Conservation (phyloP, 768 basidiomycete species). For the Boletus pseudopeckii region DNA sequence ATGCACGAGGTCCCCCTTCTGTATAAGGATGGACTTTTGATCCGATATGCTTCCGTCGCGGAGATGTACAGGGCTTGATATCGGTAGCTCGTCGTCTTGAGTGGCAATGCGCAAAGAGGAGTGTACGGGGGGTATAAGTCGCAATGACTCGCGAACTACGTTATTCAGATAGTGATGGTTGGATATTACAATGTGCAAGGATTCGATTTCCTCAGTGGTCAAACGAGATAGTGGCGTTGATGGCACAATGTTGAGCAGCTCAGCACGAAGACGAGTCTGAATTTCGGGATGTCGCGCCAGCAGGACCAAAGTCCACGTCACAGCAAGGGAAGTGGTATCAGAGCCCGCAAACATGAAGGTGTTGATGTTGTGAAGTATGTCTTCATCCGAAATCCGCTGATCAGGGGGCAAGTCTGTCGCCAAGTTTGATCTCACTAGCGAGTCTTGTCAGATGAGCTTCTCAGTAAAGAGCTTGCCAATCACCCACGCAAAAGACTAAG, state of each 20-base stretch:
- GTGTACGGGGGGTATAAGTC: conserved; percentile 79
- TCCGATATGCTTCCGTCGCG: conserved; percentile 45
- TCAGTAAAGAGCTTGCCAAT: not conserved
- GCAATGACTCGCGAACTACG: conserved; percentile 69
- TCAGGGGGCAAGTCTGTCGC: conserved; percentile 65
- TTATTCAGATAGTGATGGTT: conserved; percentile 72
- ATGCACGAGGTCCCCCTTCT: conserved; percentile 73
- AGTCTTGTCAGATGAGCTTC: conserved; percentile 4
- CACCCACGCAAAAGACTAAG: conserved; percentile 71
- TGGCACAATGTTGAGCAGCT: conserved; percentile 51
- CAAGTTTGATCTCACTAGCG: conserved; percentile 77
- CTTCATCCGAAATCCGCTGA: conserved; percentile 80
- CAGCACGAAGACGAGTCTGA: conserved; percentile 69
- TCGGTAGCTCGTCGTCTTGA: conserved; percentile 75
- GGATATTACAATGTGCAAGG: conserved; percentile 53
- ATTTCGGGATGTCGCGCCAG: conserved; percentile 64
- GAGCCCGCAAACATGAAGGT: conserved; percentile 92
- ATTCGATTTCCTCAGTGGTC: conserved; percentile 62
- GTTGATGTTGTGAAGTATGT: conserved; percentile 81
- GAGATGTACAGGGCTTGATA: conserved; percentile 55
- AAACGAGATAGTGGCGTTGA: conserved; percentile 42
- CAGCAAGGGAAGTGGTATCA: conserved; percentile 76
- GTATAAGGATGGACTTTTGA: conserved; percentile 45
- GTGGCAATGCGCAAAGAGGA: conserved; percentile 78
- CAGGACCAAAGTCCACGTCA: conserved; percentile 82